Evolutionary conservation across 2,329 filamentous ascomycete species (phyloP).

Genomic region (Fusarium scirpi): DNA sequence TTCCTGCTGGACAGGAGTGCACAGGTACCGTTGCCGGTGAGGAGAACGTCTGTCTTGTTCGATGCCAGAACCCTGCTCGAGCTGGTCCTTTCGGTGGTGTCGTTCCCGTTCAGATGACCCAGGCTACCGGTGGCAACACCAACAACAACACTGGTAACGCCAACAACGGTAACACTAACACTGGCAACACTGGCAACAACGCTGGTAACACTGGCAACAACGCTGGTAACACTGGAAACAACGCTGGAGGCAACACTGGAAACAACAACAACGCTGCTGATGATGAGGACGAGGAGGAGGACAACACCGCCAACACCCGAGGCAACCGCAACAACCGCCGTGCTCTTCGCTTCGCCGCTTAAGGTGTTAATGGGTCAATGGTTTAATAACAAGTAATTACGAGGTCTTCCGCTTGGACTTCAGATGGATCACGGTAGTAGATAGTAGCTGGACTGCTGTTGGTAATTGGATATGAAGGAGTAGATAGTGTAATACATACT

Average conservation of each 20-base stretch:
- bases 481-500: background rate
- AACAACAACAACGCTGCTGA: background rate
- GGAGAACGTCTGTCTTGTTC: constrained; percentile 18
- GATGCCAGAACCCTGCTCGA: constrained; percentile 14
- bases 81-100: constrained; percentile 15
- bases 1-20: constrained; percentile 5
- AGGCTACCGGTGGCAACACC: background rate
- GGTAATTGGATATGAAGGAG: background rate
- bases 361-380: background rate
- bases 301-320: background rate
- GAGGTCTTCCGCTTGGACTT: fast-evolving
- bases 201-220: background rate
- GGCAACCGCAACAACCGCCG: constrained; percentile 9
- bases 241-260: background rate
- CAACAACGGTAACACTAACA: background rate
- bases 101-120: constrained; percentile 1
- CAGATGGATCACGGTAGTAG: background rate
- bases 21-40: constrained; percentile 18
- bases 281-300: background rate
- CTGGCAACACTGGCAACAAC: background rate
- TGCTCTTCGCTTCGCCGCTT: background rate
- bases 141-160: background rate
- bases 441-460: background rate
- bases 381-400: background rate
- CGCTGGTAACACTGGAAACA: background rate